These are phyloP conservation scores for Medicago truncatula DNA, from an alignment of 306 rosid species.

Conservation along the genomic window MtrunA17r5.0-ANR NC_053048.1:49841501-49842000, in stretches of 20 bases:
- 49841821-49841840: constrained; percentile 68
- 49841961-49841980: constrained; percentile 70
- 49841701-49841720: constrained; percentile 58
- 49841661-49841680: constrained; percentile 55
- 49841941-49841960: constrained; percentile 69
- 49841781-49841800: constrained; percentile 48
- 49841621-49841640: constrained; percentile 32
- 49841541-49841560: constrained; percentile 58
- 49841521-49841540: constrained; percentile 76
- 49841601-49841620: constrained; percentile 55
- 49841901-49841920: constrained; percentile 51
- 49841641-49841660: constrained; percentile 66
- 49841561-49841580: constrained; percentile 70
- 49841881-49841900: constrained; percentile 65
- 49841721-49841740: constrained; percentile 82
- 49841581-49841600: constrained; percentile 73
- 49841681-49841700: constrained; percentile 53
- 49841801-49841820: constrained; percentile 63
- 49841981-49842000: constrained; percentile 59
- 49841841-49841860: constrained; percentile 70
- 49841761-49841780: constrained; percentile 20
- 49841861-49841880: constrained; percentile 65
- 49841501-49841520: constrained; percentile 76
- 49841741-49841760: constrained; percentile 52
- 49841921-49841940: constrained; percentile 59